These are phyloP conservation scores for Sicyos baderoa DNA, from an alignment of 306 rosid genomes.

Conservation along the genomic window DNA sequence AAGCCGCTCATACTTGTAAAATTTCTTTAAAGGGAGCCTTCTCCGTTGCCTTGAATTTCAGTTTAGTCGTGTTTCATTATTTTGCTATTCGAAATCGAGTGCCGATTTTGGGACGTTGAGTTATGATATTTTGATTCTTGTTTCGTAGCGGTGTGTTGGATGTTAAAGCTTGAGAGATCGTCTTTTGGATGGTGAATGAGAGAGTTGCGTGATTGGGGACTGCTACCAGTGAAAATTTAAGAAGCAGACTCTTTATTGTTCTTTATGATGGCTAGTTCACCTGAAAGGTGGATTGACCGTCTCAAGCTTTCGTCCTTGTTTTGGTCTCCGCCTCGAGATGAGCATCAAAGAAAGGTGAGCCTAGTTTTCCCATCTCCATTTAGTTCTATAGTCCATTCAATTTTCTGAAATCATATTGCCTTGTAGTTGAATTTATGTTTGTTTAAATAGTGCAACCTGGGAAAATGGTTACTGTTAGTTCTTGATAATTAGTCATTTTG, in stretches of 20 bases:
- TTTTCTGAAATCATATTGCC: slow-evolving; percentile 5
- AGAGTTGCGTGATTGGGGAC: background rate
- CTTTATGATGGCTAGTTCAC: slow-evolving; percentile 39
- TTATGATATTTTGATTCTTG: slow-evolving; percentile 43
- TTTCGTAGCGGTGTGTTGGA: slow-evolving; percentile 42
- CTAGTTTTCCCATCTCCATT: background rate
- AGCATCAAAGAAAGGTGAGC: slow-evolving; percentile 58
- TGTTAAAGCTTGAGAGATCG: slow-evolving; percentile 21
- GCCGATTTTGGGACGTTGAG: slow-evolving; percentile 37
- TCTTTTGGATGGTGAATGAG: slow-evolving; percentile 3
- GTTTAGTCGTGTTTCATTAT: background rate
- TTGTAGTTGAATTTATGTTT: background rate
- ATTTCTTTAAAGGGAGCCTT: slow-evolving; percentile 10
- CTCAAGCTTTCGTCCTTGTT: slow-evolving; percentile 67
- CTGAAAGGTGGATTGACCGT: slow-evolving; percentile 73
- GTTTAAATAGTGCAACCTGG: background rate
- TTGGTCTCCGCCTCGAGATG: slow-evolving; percentile 74
- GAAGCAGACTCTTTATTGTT: background rate
- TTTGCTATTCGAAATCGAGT: background rate
- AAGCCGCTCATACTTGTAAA: slow-evolving; percentile 8
- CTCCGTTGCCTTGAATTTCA: background rate
- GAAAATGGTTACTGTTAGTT: background rate
- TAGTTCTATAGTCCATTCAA: background rate
- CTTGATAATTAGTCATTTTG: no score
- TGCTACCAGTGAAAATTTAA: slow-evolving; percentile 4